Evolutionary conservation across 2,329 filamentous ascomycete species (phyloP), one percentile per base, ranked within the genome.

Genomic region (Bipolaris gigantea): DNA sequence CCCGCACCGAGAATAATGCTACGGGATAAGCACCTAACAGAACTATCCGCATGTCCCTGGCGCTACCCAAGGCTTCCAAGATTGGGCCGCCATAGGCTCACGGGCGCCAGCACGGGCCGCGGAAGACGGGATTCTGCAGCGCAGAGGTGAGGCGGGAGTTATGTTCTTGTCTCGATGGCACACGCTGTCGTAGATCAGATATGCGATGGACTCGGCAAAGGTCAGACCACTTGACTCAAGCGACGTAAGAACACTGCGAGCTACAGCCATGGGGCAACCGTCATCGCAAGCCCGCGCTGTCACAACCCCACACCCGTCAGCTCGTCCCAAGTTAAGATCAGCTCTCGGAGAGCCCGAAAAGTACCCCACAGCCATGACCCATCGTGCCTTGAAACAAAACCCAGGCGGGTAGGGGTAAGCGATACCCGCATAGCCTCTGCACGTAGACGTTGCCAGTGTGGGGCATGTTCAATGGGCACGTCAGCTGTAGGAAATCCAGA

Each of bases 401-500:
- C 43, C 15, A 48, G n/a, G 23, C 25, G 23, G 34, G 45, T 48
- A 49, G 39, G 50, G 41, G 40, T 39, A 50, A 54, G 51, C 47
- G 16, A 36, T n/a, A 50, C 41, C 34, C 30, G 15, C 27, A 40
- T 45, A 41, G 51, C 16, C 51, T 34, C 19, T 50, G 51, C 47
- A 50, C 35, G 19, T 50, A 30, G 48, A 18, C 23, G 36, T 45
- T 21, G 39, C 40, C 21, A 50, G 36, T 6, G 35, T 41, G 23
- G 47, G 34, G 35, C 23, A 46, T 30, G 18, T 25, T 30, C 9
- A 21, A 16, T 25, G 40, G 40, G 51, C 30, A 54, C 47, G 47
- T 54, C 47, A 54, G 51, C 49, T 41, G 51, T 54, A 32, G 40
- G 41, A 54, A 39, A 45, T 32, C 41, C 47, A 50, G 41, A 36